Percentiles rank a stretch among this genome's conserved stretches.
Conservation (phyloP, 768 basidiomycete species). For the Agrocybe pediades region DNA sequence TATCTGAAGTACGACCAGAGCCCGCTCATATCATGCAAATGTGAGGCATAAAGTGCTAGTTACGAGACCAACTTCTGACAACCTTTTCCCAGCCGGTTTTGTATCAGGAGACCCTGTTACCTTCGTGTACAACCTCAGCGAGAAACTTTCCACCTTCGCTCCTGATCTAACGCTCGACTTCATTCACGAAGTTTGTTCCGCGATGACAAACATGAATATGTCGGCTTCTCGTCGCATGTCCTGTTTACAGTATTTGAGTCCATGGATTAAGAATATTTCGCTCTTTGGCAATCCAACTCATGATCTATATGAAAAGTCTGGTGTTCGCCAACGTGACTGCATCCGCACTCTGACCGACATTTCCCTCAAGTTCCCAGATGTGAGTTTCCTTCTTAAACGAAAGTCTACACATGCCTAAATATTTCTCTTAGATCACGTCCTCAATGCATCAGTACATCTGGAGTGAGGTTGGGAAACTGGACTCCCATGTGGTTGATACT, state of each 20-base stretch:
- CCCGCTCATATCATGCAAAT: conserved; percentile 69
- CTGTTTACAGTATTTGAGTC: conserved; percentile 81
- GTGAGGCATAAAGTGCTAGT: conserved; percentile 34
- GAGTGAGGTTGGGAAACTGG: conserved; percentile 73
- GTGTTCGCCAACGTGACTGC: conserved; percentile 77
- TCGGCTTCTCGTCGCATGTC: conserved; percentile 58
- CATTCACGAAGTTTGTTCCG: conserved; percentile 77
- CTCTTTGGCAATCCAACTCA: conserved; percentile 70
- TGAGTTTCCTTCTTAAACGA: conserved; percentile 27
- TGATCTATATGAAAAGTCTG: conserved; percentile 69
- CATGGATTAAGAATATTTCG: conserved; percentile 85
- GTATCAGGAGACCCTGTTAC: conserved; percentile 66
- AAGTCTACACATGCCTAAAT: conserved; percentile 1
- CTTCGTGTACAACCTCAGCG: conserved; percentile 69
- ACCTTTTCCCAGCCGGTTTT: conserved; percentile 56
- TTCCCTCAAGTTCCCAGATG: conserved; percentile 73
- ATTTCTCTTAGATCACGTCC: conserved; percentile 51
- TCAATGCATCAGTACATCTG: conserved; percentile 77
- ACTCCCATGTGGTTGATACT: conserved; percentile 65
- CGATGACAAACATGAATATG: conserved; percentile 56
- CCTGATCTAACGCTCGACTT: conserved; percentile 89
- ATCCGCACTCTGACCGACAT: conserved; percentile 78
- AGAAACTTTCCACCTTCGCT: conserved; percentile 68
- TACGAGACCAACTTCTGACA: not conserved
- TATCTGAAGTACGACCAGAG: conserved; percentile 79